phyloP scores from a whole-genome alignment of 2,329 filamentous ascomycete genomes.

The Hypocreales sp. region DNA sequence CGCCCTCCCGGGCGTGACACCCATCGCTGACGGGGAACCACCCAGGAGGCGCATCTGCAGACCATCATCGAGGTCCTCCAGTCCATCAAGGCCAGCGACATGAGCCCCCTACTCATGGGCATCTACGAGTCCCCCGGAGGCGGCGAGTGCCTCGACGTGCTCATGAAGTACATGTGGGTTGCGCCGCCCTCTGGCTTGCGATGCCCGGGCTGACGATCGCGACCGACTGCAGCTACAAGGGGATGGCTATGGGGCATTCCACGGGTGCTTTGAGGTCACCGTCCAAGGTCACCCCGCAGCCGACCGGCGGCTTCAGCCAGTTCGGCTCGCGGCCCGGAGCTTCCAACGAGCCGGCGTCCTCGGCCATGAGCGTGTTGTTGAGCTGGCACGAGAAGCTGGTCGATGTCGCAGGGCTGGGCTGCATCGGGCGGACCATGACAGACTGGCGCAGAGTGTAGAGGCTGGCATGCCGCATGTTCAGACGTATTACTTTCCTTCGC shows the following conservation, averaged over 20 bases:
- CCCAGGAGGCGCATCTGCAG: conserved; percentile 68
- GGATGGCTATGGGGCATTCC: conserved; percentile 47
- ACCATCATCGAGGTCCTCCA: conserved; percentile 88
- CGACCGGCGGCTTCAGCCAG: conserved; percentile 74
- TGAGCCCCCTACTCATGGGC: conserved; percentile 72
- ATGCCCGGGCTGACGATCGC: not conserved
- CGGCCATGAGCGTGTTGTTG: conserved; percentile 88
- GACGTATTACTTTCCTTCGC: too few relatives aligned
- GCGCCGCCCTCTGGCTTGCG: not conserved
- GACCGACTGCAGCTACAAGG: conserved; percentile 55
- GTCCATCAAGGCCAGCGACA: conserved; percentile 90
- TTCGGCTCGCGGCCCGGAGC: conserved; percentile 39
- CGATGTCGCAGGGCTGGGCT: conserved; percentile 79
- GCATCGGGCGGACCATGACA: conserved; percentile 88
- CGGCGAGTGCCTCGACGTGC: conserved; percentile 70
- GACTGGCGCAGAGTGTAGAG: conserved; percentile 64
- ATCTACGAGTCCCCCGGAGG: conserved; percentile 70
- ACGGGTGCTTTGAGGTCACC: conserved; percentile 27
- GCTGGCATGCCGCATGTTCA: not conserved
- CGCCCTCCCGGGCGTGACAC: not conserved
- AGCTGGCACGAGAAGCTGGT: conserved; percentile 99
- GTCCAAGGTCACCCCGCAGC: conserved; percentile 48
- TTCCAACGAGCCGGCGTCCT: conserved; percentile 54
- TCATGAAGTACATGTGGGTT: conserved; percentile 94
- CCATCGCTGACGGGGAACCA: too few relatives aligned